Percentiles rank a stretch among this genome's conserved stretches.
phyloP scores from a whole-genome alignment of 2,329 filamentous ascomycete species.

The Clathrospora elynae region DNA sequence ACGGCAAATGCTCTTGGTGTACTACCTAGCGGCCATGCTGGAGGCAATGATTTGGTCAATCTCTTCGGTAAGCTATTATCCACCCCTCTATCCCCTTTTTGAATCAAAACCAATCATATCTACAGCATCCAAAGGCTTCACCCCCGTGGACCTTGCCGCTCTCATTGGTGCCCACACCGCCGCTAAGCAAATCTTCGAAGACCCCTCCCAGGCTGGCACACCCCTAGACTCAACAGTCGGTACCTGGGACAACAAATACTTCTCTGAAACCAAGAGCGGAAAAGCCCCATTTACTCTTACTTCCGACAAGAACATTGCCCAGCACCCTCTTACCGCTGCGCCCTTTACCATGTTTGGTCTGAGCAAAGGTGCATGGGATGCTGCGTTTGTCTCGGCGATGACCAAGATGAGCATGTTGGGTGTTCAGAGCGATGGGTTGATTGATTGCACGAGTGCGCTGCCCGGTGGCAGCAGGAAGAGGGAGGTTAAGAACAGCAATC shows the following conservation, averaged over 20 bases:
- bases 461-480: slow-evolving; percentile 40
- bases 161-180: slow-evolving; percentile 47
- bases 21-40: slow-evolving; percentile 29
- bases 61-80: slow-evolving; percentile 34
- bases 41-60: slow-evolving; percentile 28
- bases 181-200: slow-evolving; percentile 36
- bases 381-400: slow-evolving; percentile 45
- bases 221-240: slow-evolving; percentile 45
- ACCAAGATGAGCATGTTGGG: slow-evolving; percentile 46
- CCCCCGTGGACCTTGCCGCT: slow-evolving; percentile 45
- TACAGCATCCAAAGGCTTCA: slow-evolving; percentile 44
- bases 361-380: slow-evolving; percentile 38
- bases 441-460: slow-evolving; percentile 44
- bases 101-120: neutral
- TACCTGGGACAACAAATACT: slow-evolving; percentile 47
- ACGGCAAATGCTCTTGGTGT: slow-evolving; percentile 26
- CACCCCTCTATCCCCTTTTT: neutral
- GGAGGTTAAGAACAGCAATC: slow-evolving; percentile 36
- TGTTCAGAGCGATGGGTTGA: slow-evolving; percentile 25
- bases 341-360: slow-evolving; percentile 32
- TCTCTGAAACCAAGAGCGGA: slow-evolving; percentile 37
- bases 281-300: slow-evolving; percentile 38
- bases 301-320: slow-evolving; percentile 37
- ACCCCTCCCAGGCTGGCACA: slow-evolving; percentile 32
- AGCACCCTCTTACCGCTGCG: slow-evolving; percentile 25